Base-by-base conservation (phyloP, 2,329 filamentous ascomycete genomes). In the Plenodomus biglobosus region DNA sequence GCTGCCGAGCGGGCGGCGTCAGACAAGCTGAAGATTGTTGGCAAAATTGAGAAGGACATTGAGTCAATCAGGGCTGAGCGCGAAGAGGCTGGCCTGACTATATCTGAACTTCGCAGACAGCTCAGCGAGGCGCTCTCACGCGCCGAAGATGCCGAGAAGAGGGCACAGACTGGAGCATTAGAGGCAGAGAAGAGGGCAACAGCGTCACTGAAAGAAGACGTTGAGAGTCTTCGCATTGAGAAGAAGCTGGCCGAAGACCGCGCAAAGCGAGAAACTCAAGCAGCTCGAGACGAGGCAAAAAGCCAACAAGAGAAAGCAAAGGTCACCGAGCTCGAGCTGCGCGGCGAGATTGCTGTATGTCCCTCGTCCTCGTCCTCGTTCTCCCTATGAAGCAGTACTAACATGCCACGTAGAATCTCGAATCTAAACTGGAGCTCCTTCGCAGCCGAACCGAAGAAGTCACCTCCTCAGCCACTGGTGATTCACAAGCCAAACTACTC, bases 381-480 rank as follows among this genome's bases (percentile, higher is more conserved):
- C n/a, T 2, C 7, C 6, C 10, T 20, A 13, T 42, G 2, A 18
- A 42, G 15, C 21, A 3, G 38, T 36, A 53, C 68, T 72, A 44
- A 73, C 53, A 20, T 8, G 3, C 2, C 13, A 1, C n/a, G 3
- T 76, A 87, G 70, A 81, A 86, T 15, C 79, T 96, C 55, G 95
- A 99, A 74, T 86, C 88, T 60, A 95, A 95, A 70, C 80, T 99
- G 46, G 94, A 99, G 73, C 84, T 88, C 8, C 85, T 96, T 74
- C 86, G 94, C 46, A 83, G 85, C 16, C 83, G 88, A 24, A 90
- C 90, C 1, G 94, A 99, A 73, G 94, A 99, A 71, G 90, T 85
- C 0, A 91, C 91, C 1, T 92, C 91, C 2, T 88, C 89, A 15
- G 84, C 84, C 13, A 85, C 85, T 5, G 88, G 91, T 13, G 90